phyloP scores from a whole-genome alignment of 441 rosid species.

The Metrosideros polymorpha region DNA sequence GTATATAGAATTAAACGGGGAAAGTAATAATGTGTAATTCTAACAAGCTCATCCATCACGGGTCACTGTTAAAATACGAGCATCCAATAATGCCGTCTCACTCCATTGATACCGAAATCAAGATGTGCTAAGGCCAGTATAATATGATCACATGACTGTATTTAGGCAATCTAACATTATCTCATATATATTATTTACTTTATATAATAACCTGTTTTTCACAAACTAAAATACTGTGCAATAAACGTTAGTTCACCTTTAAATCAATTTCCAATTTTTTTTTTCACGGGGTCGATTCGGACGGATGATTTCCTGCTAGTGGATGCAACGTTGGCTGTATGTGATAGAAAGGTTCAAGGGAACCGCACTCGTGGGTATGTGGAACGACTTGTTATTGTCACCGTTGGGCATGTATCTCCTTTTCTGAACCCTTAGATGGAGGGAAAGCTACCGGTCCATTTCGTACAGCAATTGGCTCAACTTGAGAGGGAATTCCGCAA shows the following conservation, averaged over 20 bases:
- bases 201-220: not conserved
- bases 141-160: not conserved
- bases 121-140: not conserved
- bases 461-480: not conserved
- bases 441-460: not conserved
- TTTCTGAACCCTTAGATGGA: not conserved
- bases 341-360: not conserved
- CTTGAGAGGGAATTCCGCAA: not conserved
- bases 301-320: not conserved
- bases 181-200: not conserved
- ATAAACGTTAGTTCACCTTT: not conserved
- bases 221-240: not conserved
- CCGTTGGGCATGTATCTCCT: not conserved
- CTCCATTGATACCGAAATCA: not conserved
- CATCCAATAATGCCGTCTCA: not conserved
- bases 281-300: not conserved
- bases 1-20: not conserved
- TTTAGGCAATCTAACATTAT: not conserved
- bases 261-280: not conserved
- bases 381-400: not conserved
- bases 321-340: not conserved
- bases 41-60: not conserved
- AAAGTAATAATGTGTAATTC: not conserved
- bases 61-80: not conserved
- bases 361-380: not conserved